Evolutionary conservation across 1,139 yeast genomes (phyloP), one percentile per base, ranked within the genome.

Genomic region (Entelexis paramagnoliae): DNA sequence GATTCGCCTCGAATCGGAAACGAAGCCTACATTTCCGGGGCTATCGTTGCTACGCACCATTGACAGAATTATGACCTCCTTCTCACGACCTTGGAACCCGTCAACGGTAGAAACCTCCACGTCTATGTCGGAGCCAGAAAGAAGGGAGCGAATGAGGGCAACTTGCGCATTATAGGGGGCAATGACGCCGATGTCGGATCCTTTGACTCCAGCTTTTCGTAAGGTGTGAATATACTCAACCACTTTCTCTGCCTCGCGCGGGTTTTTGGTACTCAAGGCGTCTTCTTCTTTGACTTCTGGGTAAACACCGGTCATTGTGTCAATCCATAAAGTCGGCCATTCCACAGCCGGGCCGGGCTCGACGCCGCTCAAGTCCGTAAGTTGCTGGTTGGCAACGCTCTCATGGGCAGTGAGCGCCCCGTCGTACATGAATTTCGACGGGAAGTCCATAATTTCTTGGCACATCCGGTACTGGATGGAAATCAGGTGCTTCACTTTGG

Each of bases 71-170:
- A 91, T 86, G 50, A 91, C 81, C 59, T 89, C 97, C 66, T 89
- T 91, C 64, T 91, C 98, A 65, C 89, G 97, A 60, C 98, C 98
- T 71, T 91, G 98, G 64, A 88, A 91, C 1, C 97, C 98, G 72
- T 91, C 98, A 53, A 91, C 91, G 2, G 56, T 54, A 11, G 53
- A 48, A 0, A 56, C 54, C 17, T 56, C 59, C 8, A 57, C 28
- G 4, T 41, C 46, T 2, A 2, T 4, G n/a, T 26, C 22, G 2
- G 43, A 26, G 2, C 38, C 42, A 8, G 47, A 33, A 8, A 50
- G 35, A 5, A 44, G 40, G 9, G 39, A 26, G 33, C 47, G 47
- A 17, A 44, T 44, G 3, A 46, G 30, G 1, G 42, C 51, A 5
- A 55, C 59, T 32, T 58, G 61, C 3, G 55, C 56, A 16, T 43